Conservation (phyloP, 169 alveolate species). For the Cyclospora cayetanensis region DNA sequence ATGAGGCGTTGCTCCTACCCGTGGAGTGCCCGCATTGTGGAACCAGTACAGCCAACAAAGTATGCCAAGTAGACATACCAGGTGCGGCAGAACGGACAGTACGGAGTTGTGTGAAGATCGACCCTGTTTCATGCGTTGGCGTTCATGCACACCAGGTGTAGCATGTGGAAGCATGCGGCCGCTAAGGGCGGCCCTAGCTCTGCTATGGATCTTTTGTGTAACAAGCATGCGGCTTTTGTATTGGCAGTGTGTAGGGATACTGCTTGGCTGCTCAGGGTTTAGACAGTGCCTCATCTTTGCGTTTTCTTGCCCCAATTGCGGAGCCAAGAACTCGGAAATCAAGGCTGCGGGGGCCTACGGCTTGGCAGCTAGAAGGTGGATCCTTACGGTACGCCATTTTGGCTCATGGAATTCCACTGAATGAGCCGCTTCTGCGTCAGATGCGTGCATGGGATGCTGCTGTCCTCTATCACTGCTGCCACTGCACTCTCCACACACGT, state of each 20-base stretch:
- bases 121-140: neutral
- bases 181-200: neutral
- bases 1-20: neutral
- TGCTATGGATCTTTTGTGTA: neutral
- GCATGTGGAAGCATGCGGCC: neutral
- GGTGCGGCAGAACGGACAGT: constrained; percentile 74
- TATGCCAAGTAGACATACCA: constrained; percentile 96
- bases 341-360: constrained; percentile 97
- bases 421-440: no score
- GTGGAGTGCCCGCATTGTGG: constrained; percentile 88
- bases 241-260: no score
- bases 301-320: constrained; percentile 84
- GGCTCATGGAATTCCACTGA: no score
- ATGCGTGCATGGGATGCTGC: no score
- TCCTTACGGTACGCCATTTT: constrained; percentile 73
- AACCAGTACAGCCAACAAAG: constrained; percentile 81
- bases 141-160: neutral
- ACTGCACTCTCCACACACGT: no score
- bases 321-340: constrained; percentile 94
- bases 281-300: constrained; percentile 42
- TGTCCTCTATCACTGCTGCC: no score
- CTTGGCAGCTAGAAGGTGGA: constrained; percentile 91
- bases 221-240: constrained; percentile 90
- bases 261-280: constrained; percentile 92
- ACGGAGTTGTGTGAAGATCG: neutral